Evolutionary conservation across 176 grass and related monocot genomes (phyloP).

Genomic region (Triticum urartu): DNA sequence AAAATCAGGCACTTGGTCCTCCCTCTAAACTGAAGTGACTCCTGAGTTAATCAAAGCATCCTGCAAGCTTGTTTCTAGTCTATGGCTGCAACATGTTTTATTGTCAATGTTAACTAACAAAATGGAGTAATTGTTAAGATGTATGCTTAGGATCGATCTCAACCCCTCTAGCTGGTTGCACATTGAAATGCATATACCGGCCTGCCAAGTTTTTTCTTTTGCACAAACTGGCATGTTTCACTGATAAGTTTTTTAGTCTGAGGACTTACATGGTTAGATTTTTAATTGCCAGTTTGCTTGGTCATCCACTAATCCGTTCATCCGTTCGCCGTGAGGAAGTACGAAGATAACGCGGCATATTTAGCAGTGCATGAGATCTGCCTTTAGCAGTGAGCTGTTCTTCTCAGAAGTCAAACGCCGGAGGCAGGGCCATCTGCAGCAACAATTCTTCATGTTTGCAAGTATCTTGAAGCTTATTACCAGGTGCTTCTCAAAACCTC

Average conservation of each 20-base stretch:
- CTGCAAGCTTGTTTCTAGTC: too few species aligned
- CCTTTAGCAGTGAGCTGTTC: conserved; percentile 18
- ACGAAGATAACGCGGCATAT: conserved; percentile 2
- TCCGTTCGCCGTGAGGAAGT: too few species aligned
- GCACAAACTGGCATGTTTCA: neutral
- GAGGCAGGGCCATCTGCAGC: neutral
- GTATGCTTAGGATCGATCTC: neutral
- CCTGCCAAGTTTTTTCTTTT: neutral
- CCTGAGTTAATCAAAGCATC: too few species aligned
- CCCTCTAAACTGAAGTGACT: too few species aligned
- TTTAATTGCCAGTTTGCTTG: neutral
- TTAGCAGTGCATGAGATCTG: conserved; percentile 5
- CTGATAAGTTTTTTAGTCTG: neutral
- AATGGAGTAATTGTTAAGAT: neutral
- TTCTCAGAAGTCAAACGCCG: conserved; percentile 20
- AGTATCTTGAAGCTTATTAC: conserved; percentile 12
- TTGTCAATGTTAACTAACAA: neutral
- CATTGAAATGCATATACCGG: neutral
- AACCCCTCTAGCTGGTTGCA: neutral
- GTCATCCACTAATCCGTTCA: conserved; percentile 5
- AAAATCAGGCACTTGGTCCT: too few species aligned
- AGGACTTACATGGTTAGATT: neutral
- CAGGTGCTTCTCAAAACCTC: neutral
- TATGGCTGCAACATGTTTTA: too few species aligned
- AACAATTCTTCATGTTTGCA: neutral